These are phyloP conservation scores for Candida albicans DNA, from an alignment of 1,139 yeast species.

Conservation along the genomic window DNA sequence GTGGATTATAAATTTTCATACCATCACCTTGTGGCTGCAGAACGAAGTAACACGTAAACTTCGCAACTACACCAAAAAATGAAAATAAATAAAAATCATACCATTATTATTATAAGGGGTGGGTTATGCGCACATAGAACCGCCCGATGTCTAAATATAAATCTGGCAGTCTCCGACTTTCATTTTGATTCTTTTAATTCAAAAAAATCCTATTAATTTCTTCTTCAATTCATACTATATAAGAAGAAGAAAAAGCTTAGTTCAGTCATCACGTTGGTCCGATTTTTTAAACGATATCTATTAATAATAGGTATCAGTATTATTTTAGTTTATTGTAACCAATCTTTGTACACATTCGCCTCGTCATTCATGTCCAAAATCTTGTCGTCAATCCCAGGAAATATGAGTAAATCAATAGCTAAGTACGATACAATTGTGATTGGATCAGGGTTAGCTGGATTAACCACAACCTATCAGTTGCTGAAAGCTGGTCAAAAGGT, in stretches of 20 bases:
- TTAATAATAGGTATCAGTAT: constrained; percentile 9
- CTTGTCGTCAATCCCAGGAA: not conserved
- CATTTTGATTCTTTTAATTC: not conserved
- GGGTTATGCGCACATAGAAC: too few species aligned
- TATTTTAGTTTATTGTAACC: constrained; percentile 3
- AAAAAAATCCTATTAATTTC: not conserved
- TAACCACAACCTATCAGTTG: constrained; percentile 31
- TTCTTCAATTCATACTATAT: not conserved
- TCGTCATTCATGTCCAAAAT: not conserved
- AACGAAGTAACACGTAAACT: too few species aligned
- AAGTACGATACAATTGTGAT: constrained; percentile 22
- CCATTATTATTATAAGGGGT: too few species aligned
- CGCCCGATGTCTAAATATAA: too few species aligned
- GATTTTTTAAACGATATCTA: constrained; percentile 7
- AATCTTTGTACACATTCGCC: not conserved
- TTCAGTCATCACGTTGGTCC: constrained; percentile 8
- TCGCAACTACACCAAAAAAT: too few species aligned
- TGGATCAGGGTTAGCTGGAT: constrained; percentile 41
- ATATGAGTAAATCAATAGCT: constrained; percentile 3
- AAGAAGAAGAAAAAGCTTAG: not conserved
- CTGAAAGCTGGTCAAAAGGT: constrained; percentile 27
- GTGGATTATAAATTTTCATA: too few species aligned
- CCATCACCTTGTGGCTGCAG: too few species aligned
- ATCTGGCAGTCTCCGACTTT: too few species aligned
- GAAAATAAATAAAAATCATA: too few species aligned